Evolutionary conservation across 805 yeast genomes (phyloP), one percentile per base, ranked within the genome.

Genomic region (fission yeast (Schizosaccharomyces pombe)): DNA sequence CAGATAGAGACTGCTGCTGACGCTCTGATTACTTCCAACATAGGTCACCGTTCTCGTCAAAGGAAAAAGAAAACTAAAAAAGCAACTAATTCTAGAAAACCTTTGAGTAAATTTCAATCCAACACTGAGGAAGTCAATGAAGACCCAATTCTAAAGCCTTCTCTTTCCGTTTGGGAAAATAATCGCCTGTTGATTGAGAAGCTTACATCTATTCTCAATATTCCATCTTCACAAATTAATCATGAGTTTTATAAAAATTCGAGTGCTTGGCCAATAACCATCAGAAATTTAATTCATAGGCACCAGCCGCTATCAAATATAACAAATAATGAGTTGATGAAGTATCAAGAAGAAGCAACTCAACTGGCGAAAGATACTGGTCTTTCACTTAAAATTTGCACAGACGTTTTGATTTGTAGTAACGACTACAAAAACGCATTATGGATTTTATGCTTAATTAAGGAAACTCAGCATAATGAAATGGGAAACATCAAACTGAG

Each of bases 21-120:
- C 11, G 49, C 49, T 22, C 28, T 43, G 14, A 22, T 43, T 43
- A 29, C 30, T 43, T n/a, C 30, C 1, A 43, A 19, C n/a, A n/a
- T 22, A 28, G 14, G 30, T 26, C 49, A 26, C 14, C 28, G 30
- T 43, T 22, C 49, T 9, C 49, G 49, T 9, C 33, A 19, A 9
- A 19, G 53, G n/a, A 49, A 49, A 49, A 24, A 37, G n/a, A 49
- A 49, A 30, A 49, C 12, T 12, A 49, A 49, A 32, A 24, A 29
- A 16, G 22, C 31, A 9, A 37, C n/a, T n/a, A 24, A 19, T 37
- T 37, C 43, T 6, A 6, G 43, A 12, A 37, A 24, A 37, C 24
- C 43, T 37, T n/a, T 14, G 22, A 14, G 22, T 12, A 24, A 1
- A n/a, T 16, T 16, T 37, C 8, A 37, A 11, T 37, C 43, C 3